Evolutionary conservation across 1,284 basidiomycete species (phyloP), one percentile per base, ranked within the genome.

Genomic region (Lignosus rhinocerotis): DNA sequence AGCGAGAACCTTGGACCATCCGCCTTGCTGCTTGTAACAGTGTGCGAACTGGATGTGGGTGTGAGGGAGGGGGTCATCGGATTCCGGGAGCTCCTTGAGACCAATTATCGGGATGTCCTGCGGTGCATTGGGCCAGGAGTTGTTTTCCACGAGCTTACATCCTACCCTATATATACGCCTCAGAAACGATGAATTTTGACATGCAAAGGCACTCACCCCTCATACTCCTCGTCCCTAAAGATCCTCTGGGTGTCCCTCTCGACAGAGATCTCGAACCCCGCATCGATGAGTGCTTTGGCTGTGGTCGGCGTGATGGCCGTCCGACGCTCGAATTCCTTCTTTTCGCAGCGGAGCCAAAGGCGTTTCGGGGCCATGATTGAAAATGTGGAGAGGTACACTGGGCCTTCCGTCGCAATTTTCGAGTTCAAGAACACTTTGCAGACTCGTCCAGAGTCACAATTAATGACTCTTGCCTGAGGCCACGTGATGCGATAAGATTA

Each of bases 41-140:
- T 99, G 97, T 2, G 96, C 96, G 68, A 99, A 99, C 73, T 98
- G 96, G 74, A 99, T 96, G 77, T 99, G 97, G 9, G 93, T 96
- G 78, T 98, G 95, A 11, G 84, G 86, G 17, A 98, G 79, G 17
- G 95, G 91, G 44, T 87, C 86, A 43, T 83, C 81, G 44, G 93
- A 95, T 61, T 80, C 85, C 41, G 92, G 88, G 19, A 99, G 86
- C 75, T 99, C 97, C 80, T 99, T 99, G 73, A 99, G 83, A 8
- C 97, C 97, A 67, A 98, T 90, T 76, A 99, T 97, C 56, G 93
- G 90, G 43, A 89, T 79, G 41, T 86, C 75, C 31, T 73, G 74
- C 1, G 96, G 94, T 1, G 93, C 92, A 42, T 73, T 80, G 21
- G 92, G 87, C 96, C 96, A 99, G 11, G 91, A 83, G 75, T 96